Conservation (phyloP, 2,329 filamentous ascomycete species). For the Blumeriella jaapii region DNA sequence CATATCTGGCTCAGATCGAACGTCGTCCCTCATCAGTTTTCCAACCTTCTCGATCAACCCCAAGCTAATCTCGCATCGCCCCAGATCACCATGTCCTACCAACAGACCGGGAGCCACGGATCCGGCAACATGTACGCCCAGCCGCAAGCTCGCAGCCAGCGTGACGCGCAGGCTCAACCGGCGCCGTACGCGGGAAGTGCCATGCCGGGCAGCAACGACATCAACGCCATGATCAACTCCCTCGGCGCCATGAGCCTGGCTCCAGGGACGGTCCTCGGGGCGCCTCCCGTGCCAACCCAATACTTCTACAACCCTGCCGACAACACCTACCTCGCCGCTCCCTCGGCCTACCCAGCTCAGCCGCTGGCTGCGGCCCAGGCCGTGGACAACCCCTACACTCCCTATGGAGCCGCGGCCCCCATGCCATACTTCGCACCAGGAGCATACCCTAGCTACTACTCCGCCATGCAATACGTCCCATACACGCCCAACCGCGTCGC, state of each 20-base stretch:
- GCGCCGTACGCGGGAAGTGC: constrained; percentile 16
- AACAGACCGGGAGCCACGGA: constrained; percentile 22
- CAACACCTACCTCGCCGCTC: constrained; percentile 20
- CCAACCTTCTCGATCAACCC: constrained; percentile 4
- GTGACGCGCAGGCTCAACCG: constrained; percentile 22
- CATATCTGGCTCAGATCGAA: background rate
- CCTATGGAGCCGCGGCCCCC: constrained; percentile 20
- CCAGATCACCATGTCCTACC: constrained; percentile 27
- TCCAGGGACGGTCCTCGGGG: constrained; percentile 20
- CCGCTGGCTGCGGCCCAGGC: constrained; percentile 20
- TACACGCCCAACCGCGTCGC: constrained; percentile 23
- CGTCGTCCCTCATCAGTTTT: background rate
- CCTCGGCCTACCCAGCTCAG: constrained; percentile 25
- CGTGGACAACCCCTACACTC: constrained; percentile 23
- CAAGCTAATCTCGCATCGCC: constrained; percentile 9
- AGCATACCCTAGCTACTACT: constrained; percentile 25
- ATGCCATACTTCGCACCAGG: constrained; percentile 25
- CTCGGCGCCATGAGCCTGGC: constrained; percentile 27
- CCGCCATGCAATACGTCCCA: constrained; percentile 25
- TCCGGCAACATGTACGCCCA: constrained; percentile 26
- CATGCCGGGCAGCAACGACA: constrained; percentile 14
- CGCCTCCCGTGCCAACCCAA: constrained; percentile 26
- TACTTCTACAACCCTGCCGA: constrained; percentile 21
- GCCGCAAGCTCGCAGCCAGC: constrained; percentile 20
- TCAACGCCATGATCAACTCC: constrained; percentile 24